Base-by-base conservation (phyloP, 1,284 basidiomycete species). In the Cryptococcus sp. region DNA sequence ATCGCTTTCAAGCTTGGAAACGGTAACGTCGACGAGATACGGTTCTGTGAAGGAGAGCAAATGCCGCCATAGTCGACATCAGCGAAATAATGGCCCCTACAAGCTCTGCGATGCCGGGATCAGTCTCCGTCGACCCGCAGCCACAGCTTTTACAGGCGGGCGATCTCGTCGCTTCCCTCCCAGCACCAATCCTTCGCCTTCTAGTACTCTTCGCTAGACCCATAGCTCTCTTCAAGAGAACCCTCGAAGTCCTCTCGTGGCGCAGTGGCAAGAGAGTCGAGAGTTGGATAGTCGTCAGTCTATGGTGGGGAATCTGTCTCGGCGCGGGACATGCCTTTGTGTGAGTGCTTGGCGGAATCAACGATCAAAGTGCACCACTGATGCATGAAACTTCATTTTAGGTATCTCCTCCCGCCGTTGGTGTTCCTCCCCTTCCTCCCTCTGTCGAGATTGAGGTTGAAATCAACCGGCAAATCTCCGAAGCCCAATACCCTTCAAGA, bases 261-360 rank as follows among this genome's bases (percentile, higher is more conserved):
- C 79, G 82, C 47, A 77, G 82, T 0, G 71, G 79, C 22, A 74
- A 80, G 10, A 85, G 84, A 81, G 85, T 87, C 59, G 84, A 89
- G 57, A 85, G 85, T 63, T 88, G 84, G 81, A 82, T 91, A 2
- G 74, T 84, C 0, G 75, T 93, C 27, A 86, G 82, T 0, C 73
- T 73, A 0, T 91, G 89, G 89, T 93, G 90, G 89, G 83, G 83
- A 0, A 38, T 86, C n/a, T 91, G 89, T 77, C 79, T 92, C 42
- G 81, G 87, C 25, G 79, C 84, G 1, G 82, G 83, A 22, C 76
- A 80, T 17, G 80, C 80, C 7, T 78, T 90, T 64, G 83, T 83
- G 87, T 88, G 60, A 60, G 83, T 79, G n/a, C 16, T 2, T 13
- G 4, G 30, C 30, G 30, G 8, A 5, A 10, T 35, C 30, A 35